phyloP scores from a whole-genome alignment of 306 rosid species.

The Sicyos edulis region DNA sequence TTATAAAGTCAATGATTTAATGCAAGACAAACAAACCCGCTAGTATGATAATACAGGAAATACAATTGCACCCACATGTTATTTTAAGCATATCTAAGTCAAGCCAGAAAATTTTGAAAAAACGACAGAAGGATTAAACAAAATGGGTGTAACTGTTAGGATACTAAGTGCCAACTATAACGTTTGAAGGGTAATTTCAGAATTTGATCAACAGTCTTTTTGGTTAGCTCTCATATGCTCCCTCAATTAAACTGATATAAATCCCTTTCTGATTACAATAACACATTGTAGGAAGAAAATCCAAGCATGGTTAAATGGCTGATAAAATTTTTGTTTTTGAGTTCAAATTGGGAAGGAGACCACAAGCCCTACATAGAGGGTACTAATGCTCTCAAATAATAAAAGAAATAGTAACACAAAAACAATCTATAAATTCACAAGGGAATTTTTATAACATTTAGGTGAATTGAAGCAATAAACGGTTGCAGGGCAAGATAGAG shows the following conservation, averaged over 20 bases:
- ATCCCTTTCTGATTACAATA: not conserved
- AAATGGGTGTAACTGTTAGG: not conserved
- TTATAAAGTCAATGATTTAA: slow-evolving; percentile 7
- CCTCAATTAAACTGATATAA: not conserved
- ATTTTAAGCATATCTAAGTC: slow-evolving; percentile 11
- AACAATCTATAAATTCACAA: not conserved
- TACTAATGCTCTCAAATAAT: too few species aligned
- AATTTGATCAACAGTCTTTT: not conserved
- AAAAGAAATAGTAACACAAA: not conserved
- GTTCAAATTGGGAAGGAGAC: too few species aligned
- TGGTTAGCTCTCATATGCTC: not conserved
- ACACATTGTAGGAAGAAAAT: not conserved
- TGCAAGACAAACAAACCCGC: slow-evolving; percentile 2
- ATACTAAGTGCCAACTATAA: not conserved
- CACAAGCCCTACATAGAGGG: too few species aligned
- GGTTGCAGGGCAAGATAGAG: not conserved
- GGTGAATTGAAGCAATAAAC: too few species aligned
- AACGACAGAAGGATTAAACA: not conserved
- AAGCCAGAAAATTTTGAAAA: not conserved
- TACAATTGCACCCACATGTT: not conserved
- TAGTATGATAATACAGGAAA: not conserved
- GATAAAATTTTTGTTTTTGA: too few species aligned
- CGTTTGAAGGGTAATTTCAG: not conserved
- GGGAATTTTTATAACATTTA: too few species aligned
- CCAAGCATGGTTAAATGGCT: not conserved